Base-by-base conservation (phyloP, 805 yeast species). In the Barnettozyma siamensis region DNA sequence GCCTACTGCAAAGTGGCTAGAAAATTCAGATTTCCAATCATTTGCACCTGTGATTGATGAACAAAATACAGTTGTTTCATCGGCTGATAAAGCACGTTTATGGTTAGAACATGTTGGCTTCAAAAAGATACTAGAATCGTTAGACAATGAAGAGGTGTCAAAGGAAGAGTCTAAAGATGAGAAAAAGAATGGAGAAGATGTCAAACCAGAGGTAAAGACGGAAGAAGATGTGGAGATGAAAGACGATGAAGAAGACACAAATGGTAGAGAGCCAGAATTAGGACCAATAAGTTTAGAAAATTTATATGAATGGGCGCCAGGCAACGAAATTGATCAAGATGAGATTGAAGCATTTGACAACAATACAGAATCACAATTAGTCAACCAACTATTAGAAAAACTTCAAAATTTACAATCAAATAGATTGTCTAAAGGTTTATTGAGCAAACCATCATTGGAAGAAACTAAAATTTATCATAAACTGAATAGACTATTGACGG, bases 1-100 rank as follows among this genome's bases (percentile, higher is more conserved):
- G 38, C 80, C 88, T 10, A 69, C 80, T 5, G 72, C 86, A 2
- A 70, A 70, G 35, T 84, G 91, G 89, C 60, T 83, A 18, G 71
- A 73, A 38, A 72, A 70, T 43, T 68, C 64, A 40, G 66, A 57
- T n/a, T 59, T 64, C 23, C 65, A 70, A 35, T 67, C 77, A 12
- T 83, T 82, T 68, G 86, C 87, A 0, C 93, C 93, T 5, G 58
- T 72, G 10, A 63, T 70, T 32, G 88, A 81, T 55, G 83, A 81
- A 48, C 70, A 72, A 29, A 73, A 72, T 16, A 68, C 79, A 7
- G 74, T 78, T 3, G 58, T 80, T 11, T 70, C 75, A 21, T 70
- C 73, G 13, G 69, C 69, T 17, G 67, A 73, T 53, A 70, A 73
- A 49, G 75, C 78, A 4, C 57, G 70, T 18, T 64, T 70, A 5